phyloP scores from a whole-genome alignment of 257 asterid species.

The Ehretia macrophylla region DNA sequence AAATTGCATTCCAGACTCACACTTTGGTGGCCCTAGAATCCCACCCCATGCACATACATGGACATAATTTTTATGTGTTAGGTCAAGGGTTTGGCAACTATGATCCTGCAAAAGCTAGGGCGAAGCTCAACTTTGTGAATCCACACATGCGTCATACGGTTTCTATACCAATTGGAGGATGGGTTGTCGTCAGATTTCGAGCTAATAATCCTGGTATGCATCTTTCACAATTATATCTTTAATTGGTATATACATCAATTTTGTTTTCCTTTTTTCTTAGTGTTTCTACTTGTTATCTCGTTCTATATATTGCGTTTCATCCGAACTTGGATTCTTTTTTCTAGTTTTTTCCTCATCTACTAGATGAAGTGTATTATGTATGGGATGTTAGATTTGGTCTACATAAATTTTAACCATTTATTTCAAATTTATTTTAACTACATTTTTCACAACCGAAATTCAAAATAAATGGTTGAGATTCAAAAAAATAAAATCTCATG shows the following conservation, averaged over 20 bases:
- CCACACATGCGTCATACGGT: neutral
- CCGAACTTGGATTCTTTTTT: too few relatives aligned
- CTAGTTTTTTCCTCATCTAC: too few relatives aligned
- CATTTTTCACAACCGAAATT: too few relatives aligned
- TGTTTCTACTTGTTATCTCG: neutral
- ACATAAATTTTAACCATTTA: too few relatives aligned
- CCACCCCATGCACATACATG: constrained; percentile 1
- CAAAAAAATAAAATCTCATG: too few relatives aligned
- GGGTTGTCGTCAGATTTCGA: constrained; percentile 1
- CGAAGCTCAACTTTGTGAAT: neutral
- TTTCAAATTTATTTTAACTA: too few relatives aligned
- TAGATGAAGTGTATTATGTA: too few relatives aligned
- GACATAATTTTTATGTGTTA: constrained; percentile 1
- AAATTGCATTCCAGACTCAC: neutral
- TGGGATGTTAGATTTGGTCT: too few relatives aligned
- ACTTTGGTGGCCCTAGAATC: neutral
- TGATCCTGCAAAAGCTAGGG: neutral
- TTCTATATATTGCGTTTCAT: too few relatives aligned
- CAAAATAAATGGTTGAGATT: too few relatives aligned
- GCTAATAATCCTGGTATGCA: neutral
- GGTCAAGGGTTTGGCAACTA: neutral
- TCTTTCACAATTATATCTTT: neutral
- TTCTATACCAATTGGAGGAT: neutral
- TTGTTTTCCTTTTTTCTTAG: neutral
- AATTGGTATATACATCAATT: neutral